phyloP scores from a whole-genome alignment of 176 grass and related monocot species.

The Dendrocalamus sinicus region DNA sequence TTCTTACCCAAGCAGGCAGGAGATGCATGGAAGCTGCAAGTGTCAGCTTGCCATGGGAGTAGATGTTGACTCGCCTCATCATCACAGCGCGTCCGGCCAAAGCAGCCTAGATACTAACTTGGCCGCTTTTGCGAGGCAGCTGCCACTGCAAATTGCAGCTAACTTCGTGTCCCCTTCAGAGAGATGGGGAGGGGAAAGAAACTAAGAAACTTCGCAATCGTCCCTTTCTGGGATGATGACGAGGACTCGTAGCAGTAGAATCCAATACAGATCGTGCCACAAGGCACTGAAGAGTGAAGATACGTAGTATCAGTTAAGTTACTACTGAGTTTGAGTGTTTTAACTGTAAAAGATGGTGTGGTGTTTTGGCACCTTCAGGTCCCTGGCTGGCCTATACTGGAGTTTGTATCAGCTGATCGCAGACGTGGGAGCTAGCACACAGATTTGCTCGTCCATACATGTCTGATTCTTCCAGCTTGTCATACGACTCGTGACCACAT shows the following conservation, averaged over 20 bases:
- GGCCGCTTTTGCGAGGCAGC: neutral
- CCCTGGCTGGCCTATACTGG: neutral
- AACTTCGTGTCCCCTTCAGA: neutral
- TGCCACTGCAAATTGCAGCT: neutral
- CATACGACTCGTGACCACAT: neutral
- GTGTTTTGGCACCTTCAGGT: neutral
- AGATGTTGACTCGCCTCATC: neutral
- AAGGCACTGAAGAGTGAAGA: no score
- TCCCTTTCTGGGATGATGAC: no score
- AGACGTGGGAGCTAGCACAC: neutral
- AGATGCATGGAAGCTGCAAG: neutral
- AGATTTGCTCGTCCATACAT: neutral
- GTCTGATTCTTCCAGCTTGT: neutral
- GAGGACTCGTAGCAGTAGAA: no score
- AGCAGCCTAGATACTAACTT: no score
- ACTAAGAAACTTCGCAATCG: no score
- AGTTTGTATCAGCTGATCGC: neutral
- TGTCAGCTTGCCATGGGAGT: slow-evolving; percentile 21
- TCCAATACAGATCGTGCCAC: no score
- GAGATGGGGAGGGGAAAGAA: no score
- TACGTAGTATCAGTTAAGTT: no score
- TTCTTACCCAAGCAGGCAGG: neutral
- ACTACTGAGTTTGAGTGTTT: no score
- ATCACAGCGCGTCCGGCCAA: no score
- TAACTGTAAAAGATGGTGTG: no score